Conservation (phyloP, 23 red algal genomes). For the Gracilaria vermiculophylla region DNA sequence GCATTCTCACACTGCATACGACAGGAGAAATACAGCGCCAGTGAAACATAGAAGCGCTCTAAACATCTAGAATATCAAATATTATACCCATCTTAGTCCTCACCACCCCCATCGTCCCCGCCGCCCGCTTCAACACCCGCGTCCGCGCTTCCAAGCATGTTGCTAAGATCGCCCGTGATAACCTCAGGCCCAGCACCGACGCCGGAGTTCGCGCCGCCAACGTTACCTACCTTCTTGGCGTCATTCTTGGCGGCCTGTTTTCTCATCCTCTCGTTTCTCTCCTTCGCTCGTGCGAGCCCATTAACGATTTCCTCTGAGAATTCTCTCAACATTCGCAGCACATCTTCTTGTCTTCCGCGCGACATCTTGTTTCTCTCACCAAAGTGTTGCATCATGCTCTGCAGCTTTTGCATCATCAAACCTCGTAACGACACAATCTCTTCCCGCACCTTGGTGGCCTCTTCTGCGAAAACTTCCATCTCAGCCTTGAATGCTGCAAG, state of each 20-base stretch:
- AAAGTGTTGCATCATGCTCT: slow-evolving; percentile 87
- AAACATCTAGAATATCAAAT: neutral
- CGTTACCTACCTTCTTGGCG: slow-evolving; percentile 20
- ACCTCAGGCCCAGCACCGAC: neutral
- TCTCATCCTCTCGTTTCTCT: slow-evolving; percentile 31
- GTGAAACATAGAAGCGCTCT: neutral
- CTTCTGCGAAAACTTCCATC: slow-evolving; percentile 89
- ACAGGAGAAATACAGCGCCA: neutral
- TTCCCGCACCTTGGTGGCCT: slow-evolving; percentile 77
- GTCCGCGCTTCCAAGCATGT: neutral
- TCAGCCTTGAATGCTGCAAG: slow-evolving; percentile 86
- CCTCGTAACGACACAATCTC: slow-evolving; percentile 86
- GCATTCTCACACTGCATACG: neutral
- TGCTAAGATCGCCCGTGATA: neutral
- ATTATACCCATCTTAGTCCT: neutral
- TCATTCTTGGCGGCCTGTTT: slow-evolving; percentile 70
- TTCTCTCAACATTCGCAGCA: slow-evolving; percentile 75
- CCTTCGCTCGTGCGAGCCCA: slow-evolving; percentile 45
- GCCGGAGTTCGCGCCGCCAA: neutral
- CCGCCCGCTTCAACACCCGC: neutral
- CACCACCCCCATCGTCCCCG: neutral
- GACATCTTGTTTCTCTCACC: slow-evolving; percentile 90
- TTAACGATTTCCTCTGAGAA: slow-evolving; percentile 71
- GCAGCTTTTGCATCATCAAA: slow-evolving; percentile 80
- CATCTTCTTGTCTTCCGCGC: slow-evolving; percentile 78